Base-by-base conservation (phyloP, 495 filamentous ascomycete species). In the Penicillium simplicissimum region DNA sequence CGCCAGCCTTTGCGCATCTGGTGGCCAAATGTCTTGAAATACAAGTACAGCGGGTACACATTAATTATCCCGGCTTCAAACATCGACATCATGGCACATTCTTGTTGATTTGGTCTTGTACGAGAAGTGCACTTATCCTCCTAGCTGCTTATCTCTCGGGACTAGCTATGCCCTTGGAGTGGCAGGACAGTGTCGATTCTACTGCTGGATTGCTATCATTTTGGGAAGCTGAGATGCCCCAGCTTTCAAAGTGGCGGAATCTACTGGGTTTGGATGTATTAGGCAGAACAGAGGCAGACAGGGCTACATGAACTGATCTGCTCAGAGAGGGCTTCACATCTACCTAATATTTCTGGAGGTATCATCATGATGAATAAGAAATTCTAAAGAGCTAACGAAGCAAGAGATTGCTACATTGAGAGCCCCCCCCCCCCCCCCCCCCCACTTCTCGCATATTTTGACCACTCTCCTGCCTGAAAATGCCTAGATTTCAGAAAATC, bases 51-150 rank as follows among this genome's bases (percentile, higher is more conserved):
- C 42, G 42, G 42, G 17, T 45, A 4, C 17, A n/a, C 45, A 49
- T 49, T 8, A 49, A 49, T 10, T 25, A 49, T 15, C 45, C 45
- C 21, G 45, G 45, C 23, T 49, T 49, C 13, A 15, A 9, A 15
- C 25, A 49, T 31, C 45, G 45, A 31, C 45, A 49, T 49, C 45
- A 49, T 31, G 45, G 45, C 23, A 49, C 45, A 11, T 45, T 45
- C 42, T 13, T 45, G 9, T 23, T 45, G 19, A 45, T 45, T 19
- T 23, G 17, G 17, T 45, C 42, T 45, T 45, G 42, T 23, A 45
- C 14, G 13, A 8, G 42, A 23, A 45, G 42, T 45, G 42, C 42
- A 9, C 17, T 45, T 6, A 19, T 21, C 23, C 42, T 45, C 4
- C 3, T 45, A 11, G 42, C 42, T 5, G 42, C 42, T 11, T 45